A percentile compares a stretch with the other conserved stretches of the same genome.
These are phyloP conservation scores for Calophaca sinica DNA, from an alignment of 306 rosid species.

Conservation along the genomic window DNA sequence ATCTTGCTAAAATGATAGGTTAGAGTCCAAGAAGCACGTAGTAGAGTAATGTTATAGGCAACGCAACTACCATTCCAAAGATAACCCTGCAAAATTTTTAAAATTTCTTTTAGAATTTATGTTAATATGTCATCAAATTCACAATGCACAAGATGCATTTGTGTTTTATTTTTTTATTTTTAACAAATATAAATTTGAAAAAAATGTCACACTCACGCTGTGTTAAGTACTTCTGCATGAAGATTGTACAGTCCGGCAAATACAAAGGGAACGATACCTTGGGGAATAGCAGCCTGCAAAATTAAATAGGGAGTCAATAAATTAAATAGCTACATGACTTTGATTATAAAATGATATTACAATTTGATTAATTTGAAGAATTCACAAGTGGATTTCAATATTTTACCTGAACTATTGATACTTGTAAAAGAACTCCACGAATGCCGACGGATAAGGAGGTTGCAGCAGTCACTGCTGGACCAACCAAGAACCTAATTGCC, in stretches of 20 bases:
- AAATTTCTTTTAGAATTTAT: not conserved
- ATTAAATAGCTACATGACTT: not conserved
- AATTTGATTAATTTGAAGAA: constrained; percentile 2
- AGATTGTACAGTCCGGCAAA: constrained; percentile 52
- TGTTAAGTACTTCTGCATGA: constrained; percentile 47
- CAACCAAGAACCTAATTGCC: constrained; percentile 46
- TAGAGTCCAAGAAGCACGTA: constrained; percentile 44
- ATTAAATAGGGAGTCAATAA: not conserved
- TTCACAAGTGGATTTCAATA: not conserved
- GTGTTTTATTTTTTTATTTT: not conserved
- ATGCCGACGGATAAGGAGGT: constrained; percentile 40
- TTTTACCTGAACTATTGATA: constrained; percentile 52
- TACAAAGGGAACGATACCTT: constrained; percentile 46
- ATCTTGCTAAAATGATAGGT: not conserved
- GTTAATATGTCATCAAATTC: not conserved
- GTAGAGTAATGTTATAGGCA: constrained; percentile 49
- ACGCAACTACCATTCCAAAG: constrained; percentile 46
- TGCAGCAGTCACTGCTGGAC: constrained; percentile 45
- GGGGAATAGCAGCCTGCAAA: constrained; percentile 56
- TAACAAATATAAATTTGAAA: not conserved
- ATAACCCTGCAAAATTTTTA: constrained; percentile 43
- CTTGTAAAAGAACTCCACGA: constrained; percentile 46
- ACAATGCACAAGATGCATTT: not conserved
- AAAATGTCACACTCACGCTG: constrained; percentile 48
- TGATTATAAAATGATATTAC: not conserved